Evolutionary conservation across 352 stramenopile species (phyloP).

Genomic region (Phytophthora niederhauseri): DNA sequence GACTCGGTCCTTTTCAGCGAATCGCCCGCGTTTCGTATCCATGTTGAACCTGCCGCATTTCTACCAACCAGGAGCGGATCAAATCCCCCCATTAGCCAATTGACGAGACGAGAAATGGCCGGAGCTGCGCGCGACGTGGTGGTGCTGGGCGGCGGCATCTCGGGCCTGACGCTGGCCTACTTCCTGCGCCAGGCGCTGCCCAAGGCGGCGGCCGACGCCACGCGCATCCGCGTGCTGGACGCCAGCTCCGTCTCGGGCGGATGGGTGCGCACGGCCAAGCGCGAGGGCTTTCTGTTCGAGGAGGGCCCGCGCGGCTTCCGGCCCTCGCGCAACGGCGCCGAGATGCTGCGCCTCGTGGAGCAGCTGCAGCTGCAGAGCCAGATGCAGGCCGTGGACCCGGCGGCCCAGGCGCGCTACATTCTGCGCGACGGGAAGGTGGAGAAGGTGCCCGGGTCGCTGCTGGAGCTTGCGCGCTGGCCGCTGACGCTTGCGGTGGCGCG

Average conservation of each 20-base stretch:
- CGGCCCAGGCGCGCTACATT: constrained; percentile 77
- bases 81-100: neutral
- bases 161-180: constrained; percentile 75
- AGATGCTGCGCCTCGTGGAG: constrained; percentile 87
- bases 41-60: constrained; percentile 29
- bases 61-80: constrained; percentile 13
- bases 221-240: constrained; percentile 78
- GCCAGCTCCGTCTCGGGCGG: constrained; percentile 54
- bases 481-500: constrained; percentile 57
- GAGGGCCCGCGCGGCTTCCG: constrained; percentile 85
- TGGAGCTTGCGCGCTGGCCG: constrained; percentile 70
- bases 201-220: constrained; percentile 25
- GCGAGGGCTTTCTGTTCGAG: constrained; percentile 81
- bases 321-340: constrained; percentile 80
- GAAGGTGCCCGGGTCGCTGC: constrained; percentile 66
- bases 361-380: constrained; percentile 68
- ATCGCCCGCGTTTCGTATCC: constrained; percentile 11
- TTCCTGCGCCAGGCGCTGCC: constrained; percentile 70
- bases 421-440: constrained; percentile 73
- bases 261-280: constrained; percentile 70
- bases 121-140: constrained; percentile 51
- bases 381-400: constrained; percentile 67
- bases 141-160: constrained; percentile 86
- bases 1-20: constrained; percentile 9
- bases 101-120: constrained; percentile 13